Conservation (phyloP, 805 yeast species). For the Zygosaccharomyces gambellarensis region DNA sequence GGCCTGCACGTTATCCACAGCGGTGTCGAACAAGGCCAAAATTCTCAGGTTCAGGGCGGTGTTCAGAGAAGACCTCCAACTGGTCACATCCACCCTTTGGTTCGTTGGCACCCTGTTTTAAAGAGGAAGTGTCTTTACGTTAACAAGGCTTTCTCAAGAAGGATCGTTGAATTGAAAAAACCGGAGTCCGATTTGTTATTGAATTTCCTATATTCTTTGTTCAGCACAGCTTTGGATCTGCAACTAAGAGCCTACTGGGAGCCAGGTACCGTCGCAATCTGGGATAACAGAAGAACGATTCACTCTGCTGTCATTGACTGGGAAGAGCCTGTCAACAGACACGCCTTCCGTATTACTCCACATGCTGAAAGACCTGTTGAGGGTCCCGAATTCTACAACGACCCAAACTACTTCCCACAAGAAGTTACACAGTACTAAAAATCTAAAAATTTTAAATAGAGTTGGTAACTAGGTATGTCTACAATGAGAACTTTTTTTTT, state of each 20-base stretch:
- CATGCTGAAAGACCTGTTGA: slow-evolving; percentile 67
- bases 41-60: slow-evolving; percentile 50
- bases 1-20: slow-evolving; percentile 66
- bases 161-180: slow-evolving; percentile 63
- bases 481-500: no score
- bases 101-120: slow-evolving; percentile 67
- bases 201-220: slow-evolving; percentile 48
- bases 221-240: slow-evolving; percentile 50
- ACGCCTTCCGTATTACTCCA: slow-evolving; percentile 66
- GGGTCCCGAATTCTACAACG: slow-evolving; percentile 38
- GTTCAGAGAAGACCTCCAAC: slow-evolving; percentile 61
- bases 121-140: slow-evolving; percentile 53
- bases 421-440: slow-evolving; percentile 1
- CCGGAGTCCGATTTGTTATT: slow-evolving; percentile 63
- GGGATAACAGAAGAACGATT: slow-evolving; percentile 70
- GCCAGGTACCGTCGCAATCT: slow-evolving; percentile 60
- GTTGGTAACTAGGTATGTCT: no score
- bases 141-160: slow-evolving; percentile 56
- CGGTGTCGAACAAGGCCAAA: slow-evolving; percentile 61
- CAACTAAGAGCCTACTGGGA: slow-evolving; percentile 69
- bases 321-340: slow-evolving; percentile 60
- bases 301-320: slow-evolving; percentile 69
- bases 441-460: neutral
- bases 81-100: slow-evolving; percentile 52
- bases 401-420: slow-evolving; percentile 7